Conservation (phyloP, 2,329 filamentous ascomycete species). For the Aspergillus ustus region DNA sequence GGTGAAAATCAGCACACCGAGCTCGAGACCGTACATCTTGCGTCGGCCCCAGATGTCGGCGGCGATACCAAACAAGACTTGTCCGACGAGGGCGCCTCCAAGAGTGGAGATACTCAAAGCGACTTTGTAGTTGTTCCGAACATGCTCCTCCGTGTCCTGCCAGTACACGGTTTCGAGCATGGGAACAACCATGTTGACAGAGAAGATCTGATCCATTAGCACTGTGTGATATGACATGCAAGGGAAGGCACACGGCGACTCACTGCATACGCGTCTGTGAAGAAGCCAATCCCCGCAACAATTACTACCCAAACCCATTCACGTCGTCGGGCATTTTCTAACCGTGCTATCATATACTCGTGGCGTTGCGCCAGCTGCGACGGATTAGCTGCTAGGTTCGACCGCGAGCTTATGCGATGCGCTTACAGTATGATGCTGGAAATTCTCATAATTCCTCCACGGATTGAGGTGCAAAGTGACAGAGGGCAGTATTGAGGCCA, state of each 20-base stretch:
- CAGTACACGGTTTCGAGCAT: slow-evolving; percentile 21
- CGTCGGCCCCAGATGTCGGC: slow-evolving; percentile 50
- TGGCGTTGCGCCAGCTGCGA: slow-evolving; percentile 19
- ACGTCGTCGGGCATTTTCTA: slow-evolving; percentile 20
- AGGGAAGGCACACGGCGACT: not conserved
- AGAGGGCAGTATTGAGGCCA: slow-evolving; percentile 1
- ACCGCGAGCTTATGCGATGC: not conserved
- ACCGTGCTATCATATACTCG: slow-evolving; percentile 18
- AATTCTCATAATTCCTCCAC: slow-evolving; percentile 21
- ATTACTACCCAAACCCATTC: slow-evolving; percentile 23
- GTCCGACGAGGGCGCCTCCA: slow-evolving; percentile 34
- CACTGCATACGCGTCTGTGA: slow-evolving; percentile 23
- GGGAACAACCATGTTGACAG: slow-evolving; percentile 24
- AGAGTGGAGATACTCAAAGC: slow-evolving; percentile 27
- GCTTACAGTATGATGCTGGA: slow-evolving; percentile 18
- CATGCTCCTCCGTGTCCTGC: not conserved
- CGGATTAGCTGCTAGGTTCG: not conserved
- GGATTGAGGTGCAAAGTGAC: slow-evolving; percentile 20
- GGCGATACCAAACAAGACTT: slow-evolving; percentile 36
- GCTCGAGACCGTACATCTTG: slow-evolving; percentile 52
- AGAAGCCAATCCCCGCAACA: slow-evolving; percentile 22
- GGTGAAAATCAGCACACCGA: slow-evolving; percentile 48
- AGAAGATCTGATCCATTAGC: slow-evolving; percentile 22
- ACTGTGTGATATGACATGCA: too few species aligned
- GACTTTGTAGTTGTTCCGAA: slow-evolving; percentile 13